Conservation (phyloP, 768 basidiomycete species). For the Cystofilobasidium macerans region DNA sequence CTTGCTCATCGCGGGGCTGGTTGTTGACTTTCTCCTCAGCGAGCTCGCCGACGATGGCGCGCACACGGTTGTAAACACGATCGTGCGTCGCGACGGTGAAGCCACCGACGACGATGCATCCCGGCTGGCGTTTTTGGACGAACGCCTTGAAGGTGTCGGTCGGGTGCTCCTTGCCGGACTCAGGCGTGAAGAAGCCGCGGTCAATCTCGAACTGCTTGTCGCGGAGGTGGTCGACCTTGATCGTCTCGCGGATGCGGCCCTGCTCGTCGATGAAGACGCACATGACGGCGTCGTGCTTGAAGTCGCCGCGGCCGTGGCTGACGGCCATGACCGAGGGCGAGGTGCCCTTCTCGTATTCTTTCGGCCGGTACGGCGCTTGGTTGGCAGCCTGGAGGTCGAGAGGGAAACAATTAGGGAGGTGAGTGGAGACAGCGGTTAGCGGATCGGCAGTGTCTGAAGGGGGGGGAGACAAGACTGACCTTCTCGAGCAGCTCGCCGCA, state of each 20-base stretch:
- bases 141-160: conserved; percentile 60
- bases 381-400: conserved; percentile 59
- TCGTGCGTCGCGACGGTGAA: conserved; percentile 64
- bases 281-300: conserved; percentile 75
- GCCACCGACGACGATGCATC: conserved; percentile 79
- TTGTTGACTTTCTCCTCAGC: conserved; percentile 27
- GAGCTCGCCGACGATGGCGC: conserved; percentile 30
- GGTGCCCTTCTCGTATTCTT: conserved; percentile 59
- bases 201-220: conserved; percentile 42
- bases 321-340: conserved; percentile 69
- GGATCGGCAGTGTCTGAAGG: neutral
- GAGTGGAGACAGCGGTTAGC: neutral
- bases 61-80: conserved; percentile 31
- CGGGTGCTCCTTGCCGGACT: neutral
- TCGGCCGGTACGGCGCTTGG: conserved; percentile 59
- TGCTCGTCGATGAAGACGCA: conserved; percentile 76
- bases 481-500: conserved; percentile 59
- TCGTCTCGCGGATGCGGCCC: conserved; percentile 80
- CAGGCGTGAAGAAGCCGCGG: neutral
- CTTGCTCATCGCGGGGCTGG: neutral
- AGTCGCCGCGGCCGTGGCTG: conserved; percentile 92
- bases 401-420: neutral
- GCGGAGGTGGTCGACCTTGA: conserved; percentile 77
- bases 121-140: conserved; percentile 69
- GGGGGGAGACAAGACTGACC: conserved; percentile 41